These are phyloP conservation scores for Solanum stenotomum DNA, from an alignment of 257 asterid species.

Conservation along the genomic window DNA sequence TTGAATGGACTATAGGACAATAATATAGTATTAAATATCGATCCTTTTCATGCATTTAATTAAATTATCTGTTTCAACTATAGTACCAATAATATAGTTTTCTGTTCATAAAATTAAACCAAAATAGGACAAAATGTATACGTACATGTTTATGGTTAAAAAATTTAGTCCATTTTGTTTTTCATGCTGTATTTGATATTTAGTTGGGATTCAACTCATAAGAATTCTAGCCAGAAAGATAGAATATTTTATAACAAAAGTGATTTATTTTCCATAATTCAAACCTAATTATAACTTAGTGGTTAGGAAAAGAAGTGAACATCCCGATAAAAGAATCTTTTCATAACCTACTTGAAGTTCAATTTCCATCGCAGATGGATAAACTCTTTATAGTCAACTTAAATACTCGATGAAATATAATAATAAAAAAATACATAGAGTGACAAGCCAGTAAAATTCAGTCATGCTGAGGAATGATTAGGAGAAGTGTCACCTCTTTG, in stretches of 20 bases:
- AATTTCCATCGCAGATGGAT: background rate
- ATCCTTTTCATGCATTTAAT: background rate
- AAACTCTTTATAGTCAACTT: background rate
- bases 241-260: background rate
- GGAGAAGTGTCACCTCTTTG: background rate
- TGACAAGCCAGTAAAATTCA: background rate
- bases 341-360: background rate
- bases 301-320: background rate
- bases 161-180: too few relatives aligned
- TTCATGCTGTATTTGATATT: rapidly evolving
- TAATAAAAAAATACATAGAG: background rate
- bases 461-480: background rate
- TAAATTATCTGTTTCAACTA: background rate
- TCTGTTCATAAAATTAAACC: background rate
- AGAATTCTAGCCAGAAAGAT: background rate
- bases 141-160: background rate
- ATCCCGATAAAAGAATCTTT: rapidly evolving
- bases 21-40: background rate
- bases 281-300: background rate
- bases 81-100: background rate
- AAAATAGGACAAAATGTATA: background rate
- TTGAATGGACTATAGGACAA: background rate
- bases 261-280: background rate
- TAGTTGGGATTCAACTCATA: rapidly evolving
- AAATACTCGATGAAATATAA: background rate